Base-by-base conservation (phyloP, 2,329 filamentous ascomycete genomes). In the Epichloe elymi region DNA sequence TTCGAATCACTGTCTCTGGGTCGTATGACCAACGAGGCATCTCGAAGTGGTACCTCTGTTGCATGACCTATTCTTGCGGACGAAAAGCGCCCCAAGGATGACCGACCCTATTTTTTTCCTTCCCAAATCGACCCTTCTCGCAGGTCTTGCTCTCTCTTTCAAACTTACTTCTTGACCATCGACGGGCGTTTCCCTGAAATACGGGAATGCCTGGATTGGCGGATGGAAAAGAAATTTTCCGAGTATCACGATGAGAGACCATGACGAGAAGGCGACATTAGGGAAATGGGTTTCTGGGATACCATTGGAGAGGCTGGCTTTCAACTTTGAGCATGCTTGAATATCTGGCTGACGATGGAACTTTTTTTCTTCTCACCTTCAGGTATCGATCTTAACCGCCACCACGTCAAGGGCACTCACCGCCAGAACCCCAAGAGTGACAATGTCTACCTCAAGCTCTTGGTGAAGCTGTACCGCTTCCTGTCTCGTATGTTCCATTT, bases 401-500 rank as follows among this genome's bases (percentile, higher is more conserved):
- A 85, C 74, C 82, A 85, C 71, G 78, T 82, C 67, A 79, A 79
- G 69, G 73, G 68, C 69, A 83, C 80, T 61, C 89, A 95, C 80
- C 88, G 89, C 74, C 88, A 86, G 82, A 88, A 88, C 63, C 88
- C 90, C 69, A 96, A 96, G 86, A 95, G 86, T 78, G 87, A 95
- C 79, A 95, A 96, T 81, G 88, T 91, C 68, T 95, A 96, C 76
- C 80, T 95, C 65, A 91, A 91, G 82, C 83, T 96, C 71, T 79
- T 97, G 71, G 90, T 96, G 74, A 96, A 96, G 85, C 86, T 95
- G 51, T 95, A 95, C 81, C 86, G 88, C 79, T 95, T 95, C 82
- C 77, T 95, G 72, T 84, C 88, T 68, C 88, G 89, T 94, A 88
- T 37, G 48, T 49, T n/a, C 3, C 14, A 20, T 14, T 48, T 12